Evolutionary conservation across 306 rosid genomes (phyloP).

Genomic region (Luffa acutangula): DNA sequence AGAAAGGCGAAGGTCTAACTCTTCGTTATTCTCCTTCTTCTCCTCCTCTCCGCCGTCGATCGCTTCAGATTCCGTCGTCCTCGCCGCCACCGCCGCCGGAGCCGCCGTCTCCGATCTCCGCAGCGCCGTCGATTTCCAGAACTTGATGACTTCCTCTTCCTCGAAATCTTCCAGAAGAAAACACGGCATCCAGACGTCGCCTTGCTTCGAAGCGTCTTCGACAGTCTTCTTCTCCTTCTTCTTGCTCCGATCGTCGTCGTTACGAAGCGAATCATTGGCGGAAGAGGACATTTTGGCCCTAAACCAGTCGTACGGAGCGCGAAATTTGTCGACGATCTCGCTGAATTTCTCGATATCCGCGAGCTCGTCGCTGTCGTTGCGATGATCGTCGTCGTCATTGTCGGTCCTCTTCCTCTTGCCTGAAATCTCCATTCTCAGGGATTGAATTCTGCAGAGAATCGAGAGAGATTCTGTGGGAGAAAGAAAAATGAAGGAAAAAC

Average conservation of each 20-base stretch:
- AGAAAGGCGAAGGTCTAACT: not conserved
- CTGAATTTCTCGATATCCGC: slow-evolving; percentile 34
- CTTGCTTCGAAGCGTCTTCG: slow-evolving; percentile 1
- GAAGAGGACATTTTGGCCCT: not conserved
- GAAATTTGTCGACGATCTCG: slow-evolving; percentile 36
- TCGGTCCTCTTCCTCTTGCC: slow-evolving; percentile 36
- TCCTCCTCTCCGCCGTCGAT: not conserved
- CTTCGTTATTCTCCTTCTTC: not conserved
- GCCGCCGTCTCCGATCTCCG: not conserved
- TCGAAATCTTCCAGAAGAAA: slow-evolving; percentile 40
- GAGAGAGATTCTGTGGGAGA: not conserved
- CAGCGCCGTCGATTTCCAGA: not conserved
- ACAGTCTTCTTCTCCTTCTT: not conserved
- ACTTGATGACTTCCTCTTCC: slow-evolving; percentile 11
- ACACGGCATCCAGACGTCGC: slow-evolving; percentile 36
- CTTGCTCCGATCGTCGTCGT: not conserved
- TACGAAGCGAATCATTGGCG: not conserved
- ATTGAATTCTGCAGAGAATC: not conserved
- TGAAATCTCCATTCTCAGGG: slow-evolving; percentile 10
- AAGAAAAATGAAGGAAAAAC: not conserved
- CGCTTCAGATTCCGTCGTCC: not conserved
- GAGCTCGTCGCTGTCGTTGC: slow-evolving; percentile 18
- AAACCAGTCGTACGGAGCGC: slow-evolving; percentile 16
- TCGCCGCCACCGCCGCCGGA: not conserved
- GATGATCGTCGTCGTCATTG: not conserved